These are phyloP conservation scores for Lipomyces spencermartinsiae DNA, from an alignment of 805 yeast genomes.

Conservation along the genomic window DNA sequence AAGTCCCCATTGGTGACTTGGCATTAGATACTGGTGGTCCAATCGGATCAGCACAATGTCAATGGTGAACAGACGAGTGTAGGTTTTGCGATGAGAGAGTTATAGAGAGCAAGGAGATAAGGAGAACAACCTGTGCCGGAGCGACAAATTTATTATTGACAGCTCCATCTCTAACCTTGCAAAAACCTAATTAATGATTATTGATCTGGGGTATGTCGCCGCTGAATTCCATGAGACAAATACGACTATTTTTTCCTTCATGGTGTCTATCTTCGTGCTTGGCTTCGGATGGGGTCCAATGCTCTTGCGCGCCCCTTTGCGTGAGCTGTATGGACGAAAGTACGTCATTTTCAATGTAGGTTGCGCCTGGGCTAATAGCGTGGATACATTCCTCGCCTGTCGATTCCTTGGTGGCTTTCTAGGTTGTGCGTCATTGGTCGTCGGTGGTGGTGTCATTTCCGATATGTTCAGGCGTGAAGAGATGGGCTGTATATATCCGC, in stretches of 20 bases:
- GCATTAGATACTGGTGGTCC: too few relatives aligned
- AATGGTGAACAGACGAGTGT: too few relatives aligned
- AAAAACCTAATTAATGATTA: too few relatives aligned
- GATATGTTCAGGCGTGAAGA: constrained; percentile 71
- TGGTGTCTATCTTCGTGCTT: constrained; percentile 58
- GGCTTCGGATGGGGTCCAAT: constrained; percentile 60
- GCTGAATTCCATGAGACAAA: constrained; percentile 41
- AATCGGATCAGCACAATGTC: too few relatives aligned
- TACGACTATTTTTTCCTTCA: constrained; percentile 51
- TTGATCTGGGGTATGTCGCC: constrained; percentile 47
- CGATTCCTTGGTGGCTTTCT: constrained; percentile 77
- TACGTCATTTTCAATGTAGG: constrained; percentile 55
- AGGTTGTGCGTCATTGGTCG: constrained; percentile 81
- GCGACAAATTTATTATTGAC: too few relatives aligned
- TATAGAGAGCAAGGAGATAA: too few relatives aligned
- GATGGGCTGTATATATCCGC: constrained; percentile 25
- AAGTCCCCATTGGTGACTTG: too few relatives aligned
- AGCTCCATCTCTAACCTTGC: too few relatives aligned
- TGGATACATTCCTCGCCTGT: constrained; percentile 64
- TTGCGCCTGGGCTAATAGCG: constrained; percentile 49
- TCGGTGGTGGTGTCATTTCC: constrained; percentile 81
- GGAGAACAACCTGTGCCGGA: too few relatives aligned
- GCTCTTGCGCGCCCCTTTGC: constrained; percentile 60
- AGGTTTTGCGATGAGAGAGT: too few relatives aligned
- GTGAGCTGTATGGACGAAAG: constrained; percentile 74